A percentile compares a stretch with the other conserved stretches of the same genome.
Conservation (phyloP, 2,329 filamentous ascomycete species). For the Curvularia sp. region DNA sequence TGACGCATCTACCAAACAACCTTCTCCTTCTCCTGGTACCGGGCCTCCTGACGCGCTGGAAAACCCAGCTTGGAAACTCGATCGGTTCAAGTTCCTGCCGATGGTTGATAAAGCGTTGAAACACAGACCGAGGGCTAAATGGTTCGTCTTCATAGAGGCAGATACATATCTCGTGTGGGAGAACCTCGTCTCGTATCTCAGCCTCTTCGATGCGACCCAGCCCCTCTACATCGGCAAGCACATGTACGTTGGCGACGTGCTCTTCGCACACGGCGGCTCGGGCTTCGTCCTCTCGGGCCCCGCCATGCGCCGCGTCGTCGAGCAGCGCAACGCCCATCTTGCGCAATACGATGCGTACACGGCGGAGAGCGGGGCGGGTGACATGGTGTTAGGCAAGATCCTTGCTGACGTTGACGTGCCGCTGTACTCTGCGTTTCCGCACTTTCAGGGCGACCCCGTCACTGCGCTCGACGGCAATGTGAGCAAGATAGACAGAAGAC, state of each 20-base stretch:
- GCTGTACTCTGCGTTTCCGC: slow-evolving; percentile 24
- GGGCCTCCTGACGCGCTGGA: slow-evolving; percentile 10
- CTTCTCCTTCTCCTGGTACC: slow-evolving; percentile 16
- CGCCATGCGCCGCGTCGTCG: slow-evolving; percentile 51
- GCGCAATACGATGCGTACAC: slow-evolving; percentile 56
- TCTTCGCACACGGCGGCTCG: slow-evolving; percentile 63
- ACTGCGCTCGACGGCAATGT: slow-evolving; percentile 35
- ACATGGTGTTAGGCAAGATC: slow-evolving; percentile 59
- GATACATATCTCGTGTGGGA: slow-evolving; percentile 64
- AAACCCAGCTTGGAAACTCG: slow-evolving; percentile 37
- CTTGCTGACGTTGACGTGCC: slow-evolving; percentile 52
- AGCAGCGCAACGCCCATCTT: slow-evolving; percentile 50
- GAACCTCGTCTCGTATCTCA: slow-evolving; percentile 61
- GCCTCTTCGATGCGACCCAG: slow-evolving; percentile 55
- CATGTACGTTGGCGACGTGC: slow-evolving; percentile 58
- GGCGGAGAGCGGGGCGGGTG: slow-evolving; percentile 58
- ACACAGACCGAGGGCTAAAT: slow-evolving; percentile 56
- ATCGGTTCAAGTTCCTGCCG: slow-evolving; percentile 47
- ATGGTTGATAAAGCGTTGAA: slow-evolving; percentile 38
- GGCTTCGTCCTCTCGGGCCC: slow-evolving; percentile 60
- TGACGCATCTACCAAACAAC: slow-evolving; percentile 9
- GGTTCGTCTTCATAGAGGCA: slow-evolving; percentile 65
- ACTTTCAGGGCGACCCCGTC: slow-evolving; percentile 34
- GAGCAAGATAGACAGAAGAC: slow-evolving; percentile 32
- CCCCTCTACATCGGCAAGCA: slow-evolving; percentile 62